Base-by-base conservation (phyloP, 2,329 filamentous ascomycete genomes). In the Phoma sp. region DNA sequence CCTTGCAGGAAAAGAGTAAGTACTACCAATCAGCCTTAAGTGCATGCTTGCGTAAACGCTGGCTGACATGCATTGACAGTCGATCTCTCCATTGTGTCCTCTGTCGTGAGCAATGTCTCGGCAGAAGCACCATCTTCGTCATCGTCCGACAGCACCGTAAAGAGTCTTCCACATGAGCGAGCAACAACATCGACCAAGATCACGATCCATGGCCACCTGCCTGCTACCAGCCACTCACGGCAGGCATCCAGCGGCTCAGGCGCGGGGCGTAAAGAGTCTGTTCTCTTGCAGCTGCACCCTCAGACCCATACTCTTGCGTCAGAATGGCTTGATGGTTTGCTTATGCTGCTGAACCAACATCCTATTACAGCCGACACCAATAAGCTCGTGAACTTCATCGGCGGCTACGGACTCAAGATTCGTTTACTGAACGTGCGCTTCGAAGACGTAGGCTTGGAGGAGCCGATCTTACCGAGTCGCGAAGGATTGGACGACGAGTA, bases 351-450 rank as follows among this genome's bases (percentile, higher is more conserved):
- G 20, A 92, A 96, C 70, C 95, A 99, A 76, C 87, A 93, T 54
- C 95, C 95, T 17, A 97, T 99, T 71, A 99, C 95, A n/a, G 86
- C 92, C 2, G 93, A 98, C 77, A 98, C 95, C 29, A 93, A 89
- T 72, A 96, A 95, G 75, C 79, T 98, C 57, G 88, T 97, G 47
- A 87, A 88, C 49, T 79, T 97, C 66, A 90, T 98, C 55, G 87
- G 87, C 68, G 90, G 96, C 64, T 98, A 96, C 72, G 93, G 95
- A 4, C 79, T 98, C 59, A 96, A 96, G 80, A 96, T 99, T 58
- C 83, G 95, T 33, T 78, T 99, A 70, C 80, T 99, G 65, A 99
- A 98, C 74, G 90, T 99, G 34, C 82, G 92, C 49, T 90, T 93
- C 77, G 92, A 98, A 72, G 90, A 96, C 71, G 84, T 88, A 38